phyloP scores from a whole-genome alignment of 2,329 filamentous ascomycete species.

The Fusarium burgessii region DNA sequence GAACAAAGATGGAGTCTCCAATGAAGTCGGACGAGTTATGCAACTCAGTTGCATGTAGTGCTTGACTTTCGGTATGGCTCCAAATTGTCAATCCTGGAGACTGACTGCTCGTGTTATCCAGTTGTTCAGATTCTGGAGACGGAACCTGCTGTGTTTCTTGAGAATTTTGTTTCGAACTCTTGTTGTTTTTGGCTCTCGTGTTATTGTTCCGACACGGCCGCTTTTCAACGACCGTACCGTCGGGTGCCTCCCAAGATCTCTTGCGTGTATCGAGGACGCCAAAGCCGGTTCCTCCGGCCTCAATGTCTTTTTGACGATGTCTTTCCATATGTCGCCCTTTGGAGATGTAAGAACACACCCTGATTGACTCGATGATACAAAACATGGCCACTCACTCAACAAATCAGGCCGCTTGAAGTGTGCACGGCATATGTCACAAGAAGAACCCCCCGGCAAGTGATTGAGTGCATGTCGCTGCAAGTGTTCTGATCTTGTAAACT shows the following conservation, averaged over 20 bases:
- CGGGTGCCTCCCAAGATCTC: conserved; percentile 65
- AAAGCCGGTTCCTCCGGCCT: conserved; percentile 64
- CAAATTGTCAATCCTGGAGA: background rate
- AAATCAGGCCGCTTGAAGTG: conserved; percentile 72
- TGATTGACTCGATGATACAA: background rate
- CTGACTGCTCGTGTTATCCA: background rate
- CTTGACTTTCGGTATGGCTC: background rate
- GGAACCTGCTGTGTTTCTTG: conserved; percentile 2
- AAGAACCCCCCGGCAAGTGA: conserved; percentile 64
- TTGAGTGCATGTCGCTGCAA: conserved; percentile 69
- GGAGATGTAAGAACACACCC: background rate
- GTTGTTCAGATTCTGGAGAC: conserved; percentile 1
- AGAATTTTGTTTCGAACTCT: conserved; percentile 6
- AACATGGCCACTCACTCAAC: conserved; percentile 37
- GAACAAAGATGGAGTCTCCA: conserved; percentile 6
- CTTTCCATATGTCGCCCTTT: conserved; percentile 69
- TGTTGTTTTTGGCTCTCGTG: conserved; percentile 11
- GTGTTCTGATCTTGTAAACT: conserved; percentile 69
- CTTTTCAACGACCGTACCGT: conserved; percentile 64
- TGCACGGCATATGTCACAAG: conserved; percentile 69
- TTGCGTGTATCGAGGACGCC: conserved; percentile 67
- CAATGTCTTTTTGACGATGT: conserved; percentile 65
- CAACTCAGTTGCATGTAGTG: background rate
- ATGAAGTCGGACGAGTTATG: background rate
- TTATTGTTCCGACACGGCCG: conserved; percentile 33